A percentile compares a stretch with the other conserved stretches of the same genome.
phyloP scores from a whole-genome alignment of 352 stramenopile species.

The Poterioochromonas sp. region DNA sequence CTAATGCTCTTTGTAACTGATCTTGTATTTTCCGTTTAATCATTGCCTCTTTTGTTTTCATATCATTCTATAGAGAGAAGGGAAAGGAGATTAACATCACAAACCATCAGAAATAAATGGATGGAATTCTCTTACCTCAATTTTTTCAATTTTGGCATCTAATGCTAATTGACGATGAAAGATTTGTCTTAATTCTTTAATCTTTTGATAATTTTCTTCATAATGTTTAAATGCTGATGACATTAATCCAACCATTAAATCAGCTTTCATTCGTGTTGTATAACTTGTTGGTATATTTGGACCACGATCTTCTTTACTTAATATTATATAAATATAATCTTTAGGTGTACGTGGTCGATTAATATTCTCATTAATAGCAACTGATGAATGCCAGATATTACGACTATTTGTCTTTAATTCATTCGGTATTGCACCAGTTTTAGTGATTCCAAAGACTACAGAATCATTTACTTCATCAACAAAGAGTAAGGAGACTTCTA shows the following conservation, averaged over 20 bases:
- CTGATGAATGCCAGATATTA: slow-evolving; percentile 39
- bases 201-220: slow-evolving; percentile 20
- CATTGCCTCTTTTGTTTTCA: slow-evolving; percentile 16
- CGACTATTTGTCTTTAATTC: slow-evolving; percentile 32
- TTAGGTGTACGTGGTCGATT: neutral
- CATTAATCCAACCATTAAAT: neutral
- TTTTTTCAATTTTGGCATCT: slow-evolving; percentile 3
- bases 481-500: neutral
- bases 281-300: slow-evolving; percentile 1
- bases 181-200: neutral
- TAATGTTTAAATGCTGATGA: slow-evolving; percentile 2
- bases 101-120: neutral
- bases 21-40: neutral
- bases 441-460: slow-evolving; percentile 41
- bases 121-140: neutral
- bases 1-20: neutral
- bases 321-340: slow-evolving; percentile 25
- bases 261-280: slow-evolving; percentile 26
- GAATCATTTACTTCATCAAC: slow-evolving; percentile 36
- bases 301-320: neutral
- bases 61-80: neutral
- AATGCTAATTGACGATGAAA: neutral
- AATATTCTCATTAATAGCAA: slow-evolving; percentile 22
- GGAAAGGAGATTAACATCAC: neutral
- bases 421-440: slow-evolving; percentile 39